phyloP scores from a whole-genome alignment of 2,329 filamentous ascomycete species.

The Aspergillus fumigatiaffinis region DNA sequence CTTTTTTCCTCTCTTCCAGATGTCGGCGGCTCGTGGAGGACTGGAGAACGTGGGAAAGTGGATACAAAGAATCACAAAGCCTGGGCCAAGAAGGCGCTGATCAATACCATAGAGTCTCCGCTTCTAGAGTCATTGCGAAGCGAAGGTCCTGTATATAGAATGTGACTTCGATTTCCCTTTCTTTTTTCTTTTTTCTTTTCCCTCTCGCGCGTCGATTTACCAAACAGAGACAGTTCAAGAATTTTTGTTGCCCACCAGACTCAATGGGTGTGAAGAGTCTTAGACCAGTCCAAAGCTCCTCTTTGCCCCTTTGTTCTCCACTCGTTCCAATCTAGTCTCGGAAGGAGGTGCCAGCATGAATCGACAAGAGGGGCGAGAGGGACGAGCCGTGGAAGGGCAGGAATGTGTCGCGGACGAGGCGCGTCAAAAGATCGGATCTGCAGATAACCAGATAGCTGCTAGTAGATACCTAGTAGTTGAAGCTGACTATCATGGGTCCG shows the following conservation, averaged over 20 bases:
- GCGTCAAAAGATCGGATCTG: conserved; percentile 7
- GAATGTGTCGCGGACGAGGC: background rate
- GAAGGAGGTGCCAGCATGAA: background rate
- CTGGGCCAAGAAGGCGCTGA: conserved; percentile 25
- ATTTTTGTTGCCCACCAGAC: background rate
- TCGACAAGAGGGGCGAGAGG: background rate
- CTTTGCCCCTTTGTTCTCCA: background rate
- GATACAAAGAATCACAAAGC: conserved; percentile 15
- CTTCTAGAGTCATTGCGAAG: conserved; percentile 27
- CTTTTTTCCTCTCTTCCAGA: conserved; percentile 6
- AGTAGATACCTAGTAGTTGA: background rate
- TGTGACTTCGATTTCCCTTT: background rate
- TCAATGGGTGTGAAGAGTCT: background rate
- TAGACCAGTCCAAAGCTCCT: background rate
- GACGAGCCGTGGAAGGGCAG: background rate
- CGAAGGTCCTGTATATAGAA: conserved; percentile 9
- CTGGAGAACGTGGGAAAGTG: conserved; percentile 26
- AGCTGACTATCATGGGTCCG: conserved; percentile 3
- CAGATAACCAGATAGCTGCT: conserved; percentile 4
- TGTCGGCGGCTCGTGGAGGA: conserved; percentile 18
- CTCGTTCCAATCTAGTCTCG: background rate
- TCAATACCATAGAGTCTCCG: conserved; percentile 27
- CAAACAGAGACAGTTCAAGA: background rate
- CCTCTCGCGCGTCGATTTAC: background rate
- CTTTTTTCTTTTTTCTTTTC: background rate